These are phyloP conservation scores for Lentinula detonsa DNA, from an alignment of 768 basidiomycete genomes.

Conservation along the genomic window DNA sequence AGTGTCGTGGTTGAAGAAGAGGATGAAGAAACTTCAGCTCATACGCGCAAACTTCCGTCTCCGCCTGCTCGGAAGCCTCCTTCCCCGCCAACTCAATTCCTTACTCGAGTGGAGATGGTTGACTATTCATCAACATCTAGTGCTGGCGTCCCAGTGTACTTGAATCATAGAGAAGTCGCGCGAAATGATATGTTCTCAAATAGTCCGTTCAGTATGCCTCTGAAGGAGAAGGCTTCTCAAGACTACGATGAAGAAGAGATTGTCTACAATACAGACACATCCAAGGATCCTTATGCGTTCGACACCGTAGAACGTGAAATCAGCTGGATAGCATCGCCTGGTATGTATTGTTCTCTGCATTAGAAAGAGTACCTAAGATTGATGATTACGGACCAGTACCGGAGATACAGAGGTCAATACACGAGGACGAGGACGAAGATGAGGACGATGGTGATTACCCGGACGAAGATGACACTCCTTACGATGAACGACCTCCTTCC, in stretches of 20 bases:
- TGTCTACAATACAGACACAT: constrained; percentile 30
- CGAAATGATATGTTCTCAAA: constrained; percentile 56
- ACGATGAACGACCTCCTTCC: constrained; percentile 47
- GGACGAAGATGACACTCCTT: constrained; percentile 25
- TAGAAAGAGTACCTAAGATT: neutral
- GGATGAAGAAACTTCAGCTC: constrained; percentile 48
- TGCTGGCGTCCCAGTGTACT: constrained; percentile 47
- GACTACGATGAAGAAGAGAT: constrained; percentile 69
- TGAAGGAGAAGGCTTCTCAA: constrained; percentile 52
- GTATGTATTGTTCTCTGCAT: constrained; percentile 32
- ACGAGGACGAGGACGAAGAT: constrained; percentile 51
- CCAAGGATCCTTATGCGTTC: constrained; percentile 33
- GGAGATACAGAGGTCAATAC: constrained; percentile 58
- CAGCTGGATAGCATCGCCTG: constrained; percentile 74
- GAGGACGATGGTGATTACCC: constrained; percentile 36
- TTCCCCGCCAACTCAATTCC: constrained; percentile 34
- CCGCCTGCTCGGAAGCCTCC: constrained; percentile 38
- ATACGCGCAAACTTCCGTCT: constrained; percentile 34
- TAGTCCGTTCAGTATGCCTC: constrained; percentile 68
- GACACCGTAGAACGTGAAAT: constrained; percentile 54
- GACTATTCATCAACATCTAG: constrained; percentile 35
- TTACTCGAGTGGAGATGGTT: constrained; percentile 31
- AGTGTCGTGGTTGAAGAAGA: constrained; percentile 69
- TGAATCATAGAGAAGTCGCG: constrained; percentile 38
- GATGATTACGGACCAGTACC: constrained; percentile 32